Evolutionary conservation across 1,284 basidiomycete genomes (phyloP).

Genomic region (Apiotrichum brassicae): DNA sequence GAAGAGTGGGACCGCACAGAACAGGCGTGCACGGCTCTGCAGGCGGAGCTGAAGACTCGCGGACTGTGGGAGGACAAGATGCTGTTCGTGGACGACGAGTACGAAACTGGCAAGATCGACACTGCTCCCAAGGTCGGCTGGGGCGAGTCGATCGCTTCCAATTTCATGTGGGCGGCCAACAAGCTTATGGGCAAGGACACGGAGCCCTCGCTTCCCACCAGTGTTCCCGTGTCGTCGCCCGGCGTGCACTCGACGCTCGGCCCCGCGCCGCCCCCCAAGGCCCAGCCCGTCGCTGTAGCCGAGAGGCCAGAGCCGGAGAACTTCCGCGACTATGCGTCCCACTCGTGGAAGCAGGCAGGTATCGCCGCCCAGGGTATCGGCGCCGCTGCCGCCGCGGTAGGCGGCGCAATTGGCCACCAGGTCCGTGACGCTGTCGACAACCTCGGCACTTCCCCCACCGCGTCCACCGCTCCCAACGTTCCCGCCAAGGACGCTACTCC

Average conservation of each 20-base stretch:
- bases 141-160: conserved; percentile 39
- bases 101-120: conserved; percentile 28
- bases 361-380: conserved; percentile 39
- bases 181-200: not conserved
- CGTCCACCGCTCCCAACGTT: not conserved
- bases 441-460: not conserved
- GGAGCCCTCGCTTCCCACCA: conserved; percentile 1
- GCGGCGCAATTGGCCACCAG: conserved; percentile 30
- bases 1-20: conserved; percentile 42
- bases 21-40: conserved; percentile 27
- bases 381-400: conserved; percentile 31
- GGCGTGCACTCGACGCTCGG: conserved; percentile 11
- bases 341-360: conserved; percentile 39
- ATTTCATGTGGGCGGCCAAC: conserved; percentile 1
- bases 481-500: conserved; percentile 5
- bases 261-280: conserved; percentile 1
- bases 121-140: conserved; percentile 24
- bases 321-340: conserved; percentile 23
- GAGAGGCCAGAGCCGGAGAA: conserved; percentile 1
- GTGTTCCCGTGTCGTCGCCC: conserved; percentile 20
- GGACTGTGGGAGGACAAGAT: conserved; percentile 37
- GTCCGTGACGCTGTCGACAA: conserved; percentile 34
- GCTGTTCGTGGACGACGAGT: conserved; percentile 45
- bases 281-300: not conserved
- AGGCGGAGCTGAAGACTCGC: conserved; percentile 31